Percentiles rank a stretch among this genome's conserved stretches.
Evolutionary conservation across 1,284 basidiomycete species (phyloP).

Genomic region (Marasmius oreades): DNA sequence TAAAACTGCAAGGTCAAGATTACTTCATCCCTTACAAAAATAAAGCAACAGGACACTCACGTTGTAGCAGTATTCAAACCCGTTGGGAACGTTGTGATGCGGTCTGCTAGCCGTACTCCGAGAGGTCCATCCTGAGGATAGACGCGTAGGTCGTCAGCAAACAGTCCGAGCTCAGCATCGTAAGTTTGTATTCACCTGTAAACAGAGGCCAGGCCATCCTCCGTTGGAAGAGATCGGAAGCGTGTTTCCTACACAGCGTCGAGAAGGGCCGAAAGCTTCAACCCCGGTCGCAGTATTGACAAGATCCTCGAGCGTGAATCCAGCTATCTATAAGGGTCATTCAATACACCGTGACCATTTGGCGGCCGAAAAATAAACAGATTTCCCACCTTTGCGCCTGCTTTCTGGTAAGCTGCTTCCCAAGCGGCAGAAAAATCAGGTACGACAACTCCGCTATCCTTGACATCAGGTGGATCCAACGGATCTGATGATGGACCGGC

Average conservation of each 20-base stretch:
- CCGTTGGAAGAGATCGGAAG: not conserved
- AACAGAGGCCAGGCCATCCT: not conserved
- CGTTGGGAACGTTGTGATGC: not conserved
- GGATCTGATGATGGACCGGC: slow-evolving; percentile 19
- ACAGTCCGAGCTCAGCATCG: not conserved
- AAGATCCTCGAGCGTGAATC: not conserved
- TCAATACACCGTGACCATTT: not conserved
- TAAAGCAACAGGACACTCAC: not conserved
- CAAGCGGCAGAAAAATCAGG: slow-evolving; percentile 23
- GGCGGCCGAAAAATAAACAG: not conserved
- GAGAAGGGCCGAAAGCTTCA: not conserved
- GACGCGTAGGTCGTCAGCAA: not conserved
- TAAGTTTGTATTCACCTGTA: not conserved
- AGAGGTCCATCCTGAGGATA: not conserved
- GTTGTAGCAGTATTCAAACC: not conserved
- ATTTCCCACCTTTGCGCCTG: slow-evolving; percentile 17
- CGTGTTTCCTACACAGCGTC: not conserved
- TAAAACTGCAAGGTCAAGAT: slow-evolving; percentile 27
- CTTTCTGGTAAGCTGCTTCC: slow-evolving; percentile 22
- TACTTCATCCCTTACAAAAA: not conserved
- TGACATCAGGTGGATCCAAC: slow-evolving; percentile 14
- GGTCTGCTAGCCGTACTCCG: not conserved
- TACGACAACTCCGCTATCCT: slow-evolving; percentile 12
- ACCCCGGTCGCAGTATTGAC: not conserved
- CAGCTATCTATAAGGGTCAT: not conserved